Evolutionary conservation across 805 yeast species (phyloP), one percentile per base, ranked within the genome.

Genomic region (Wickerhamiella allomyrinae): DNA sequence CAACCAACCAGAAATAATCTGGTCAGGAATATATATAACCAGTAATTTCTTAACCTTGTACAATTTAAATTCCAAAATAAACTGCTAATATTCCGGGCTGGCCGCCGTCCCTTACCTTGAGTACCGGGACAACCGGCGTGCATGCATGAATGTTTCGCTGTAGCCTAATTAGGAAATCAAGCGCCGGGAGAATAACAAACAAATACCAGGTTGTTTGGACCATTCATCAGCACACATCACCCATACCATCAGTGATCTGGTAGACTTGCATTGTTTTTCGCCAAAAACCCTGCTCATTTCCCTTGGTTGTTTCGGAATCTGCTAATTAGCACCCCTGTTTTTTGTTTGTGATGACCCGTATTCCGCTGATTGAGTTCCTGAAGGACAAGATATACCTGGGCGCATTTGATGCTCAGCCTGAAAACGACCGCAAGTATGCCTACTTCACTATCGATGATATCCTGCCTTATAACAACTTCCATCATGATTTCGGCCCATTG

Each of bases 401-500:
- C 5, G 93, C 94, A 3, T 87, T 76, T 57, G 94, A 86, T 57
- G 64, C 70, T 48, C 65, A 74, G 13, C 98, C 97, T 1, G 68
- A 66, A 41, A 89, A 85, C 58, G 79, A 89, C 1, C 73, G 70
- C 20, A 79, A 78, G 27, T 63, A 77, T 34, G 94, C 83, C 2
- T 81, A 79, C 60, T 87, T 91, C 64, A 85, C 97, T 0, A 83
- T 91, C 3, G 97, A 91, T 54, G 94, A 87, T 49, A 76, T 89
- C 1, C 70, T 91, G 37, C 93, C 91, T 4, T 91, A 91, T 60
- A 91, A 91, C 57, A 71, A 93, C n/a, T 91, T 91, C 66, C 95
- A 89, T 59, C 70, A 87, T 49, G 98, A 91, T 60, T 91, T 91
- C 62, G 98, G 98, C 37, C 98, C 98, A 0, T 67, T 91, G 51